A percentile compares a stretch with the other conserved stretches of the same genome.
These are phyloP conservation scores for Melaleuca alternifolia DNA, from an alignment of 345 rosid species.

Conservation along the genomic window DNA sequence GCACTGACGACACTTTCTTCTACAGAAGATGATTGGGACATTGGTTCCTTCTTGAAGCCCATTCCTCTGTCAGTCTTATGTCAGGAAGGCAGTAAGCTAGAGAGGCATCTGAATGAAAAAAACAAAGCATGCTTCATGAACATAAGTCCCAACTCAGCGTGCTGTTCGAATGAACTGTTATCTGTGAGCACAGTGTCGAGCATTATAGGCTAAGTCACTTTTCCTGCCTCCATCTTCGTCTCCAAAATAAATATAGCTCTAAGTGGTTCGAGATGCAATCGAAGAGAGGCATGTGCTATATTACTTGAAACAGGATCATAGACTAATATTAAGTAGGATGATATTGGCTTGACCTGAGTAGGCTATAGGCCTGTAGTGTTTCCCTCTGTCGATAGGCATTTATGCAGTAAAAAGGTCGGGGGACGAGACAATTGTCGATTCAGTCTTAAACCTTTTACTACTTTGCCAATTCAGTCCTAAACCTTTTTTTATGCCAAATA, in stretches of 20 bases:
- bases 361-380: background rate
- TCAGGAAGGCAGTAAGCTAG: conserved; percentile 37
- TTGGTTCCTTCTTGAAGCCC: conserved; percentile 39
- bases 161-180: conserved; percentile 2
- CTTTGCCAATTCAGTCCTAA: no score
- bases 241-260: no score
- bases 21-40: conserved; percentile 56
- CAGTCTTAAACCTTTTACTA: no score
- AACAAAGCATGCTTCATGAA: background rate
- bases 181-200: background rate
- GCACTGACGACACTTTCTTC: conserved; percentile 70
- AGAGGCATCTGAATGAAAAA: background rate
- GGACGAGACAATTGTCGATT: no score
- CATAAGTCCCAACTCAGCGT: conserved; percentile 2
- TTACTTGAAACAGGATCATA: no score
- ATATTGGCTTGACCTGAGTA: background rate
- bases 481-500: no score
- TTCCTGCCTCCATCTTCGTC: no score
- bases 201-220: background rate
- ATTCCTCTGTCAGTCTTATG: conserved; percentile 41
- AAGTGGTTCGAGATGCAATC: no score
- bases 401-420: background rate
- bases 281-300: no score
- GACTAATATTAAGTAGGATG: background rate
- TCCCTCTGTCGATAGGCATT: background rate